Conservation (phyloP, 306 rosid species). For the Vigna angularis region DNA sequence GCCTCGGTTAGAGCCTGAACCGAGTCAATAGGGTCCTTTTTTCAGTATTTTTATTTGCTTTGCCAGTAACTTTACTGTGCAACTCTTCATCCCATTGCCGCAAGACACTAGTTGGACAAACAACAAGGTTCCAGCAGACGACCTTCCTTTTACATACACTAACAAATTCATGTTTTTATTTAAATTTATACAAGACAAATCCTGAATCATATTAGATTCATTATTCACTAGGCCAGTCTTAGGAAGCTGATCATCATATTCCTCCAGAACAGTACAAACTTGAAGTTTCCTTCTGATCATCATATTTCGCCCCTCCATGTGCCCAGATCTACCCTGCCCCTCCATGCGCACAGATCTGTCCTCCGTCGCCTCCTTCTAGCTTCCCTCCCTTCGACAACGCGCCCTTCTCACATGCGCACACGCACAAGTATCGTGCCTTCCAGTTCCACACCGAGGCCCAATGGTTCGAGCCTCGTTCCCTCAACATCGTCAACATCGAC, state of each 20-base stretch:
- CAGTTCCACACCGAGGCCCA: too few species aligned
- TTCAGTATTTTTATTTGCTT: constrained; percentile 52
- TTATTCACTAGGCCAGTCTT: constrained; percentile 43
- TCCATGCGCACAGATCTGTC: too few species aligned
- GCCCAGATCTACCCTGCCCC: too few species aligned
- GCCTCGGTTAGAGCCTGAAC: too few species aligned
- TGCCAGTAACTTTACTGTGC: constrained; percentile 77
- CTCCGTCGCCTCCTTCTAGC: too few species aligned
- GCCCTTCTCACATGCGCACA: too few species aligned
- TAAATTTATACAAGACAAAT: constrained; percentile 44
- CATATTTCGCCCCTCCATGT: too few species aligned
- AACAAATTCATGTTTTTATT: constrained; percentile 40
- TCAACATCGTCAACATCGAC: too few species aligned
- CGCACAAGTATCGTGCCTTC: too few species aligned
- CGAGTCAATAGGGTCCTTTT: too few species aligned
- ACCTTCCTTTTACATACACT: constrained; percentile 76
- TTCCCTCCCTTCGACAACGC: too few species aligned
- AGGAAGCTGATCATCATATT: constrained; percentile 67
- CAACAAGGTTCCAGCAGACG: constrained; percentile 94
- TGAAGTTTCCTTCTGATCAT: constrained; percentile 96
- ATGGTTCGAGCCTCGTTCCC: too few species aligned
- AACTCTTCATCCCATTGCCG: constrained; percentile 99
- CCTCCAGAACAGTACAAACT: constrained; percentile 81
- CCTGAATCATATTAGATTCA: constrained; percentile 37
- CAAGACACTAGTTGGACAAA: constrained; percentile 96